These are phyloP conservation scores for Globisporangium orthogonon DNA, from an alignment of 352 stramenopile species.

Conservation along the genomic window DNA sequence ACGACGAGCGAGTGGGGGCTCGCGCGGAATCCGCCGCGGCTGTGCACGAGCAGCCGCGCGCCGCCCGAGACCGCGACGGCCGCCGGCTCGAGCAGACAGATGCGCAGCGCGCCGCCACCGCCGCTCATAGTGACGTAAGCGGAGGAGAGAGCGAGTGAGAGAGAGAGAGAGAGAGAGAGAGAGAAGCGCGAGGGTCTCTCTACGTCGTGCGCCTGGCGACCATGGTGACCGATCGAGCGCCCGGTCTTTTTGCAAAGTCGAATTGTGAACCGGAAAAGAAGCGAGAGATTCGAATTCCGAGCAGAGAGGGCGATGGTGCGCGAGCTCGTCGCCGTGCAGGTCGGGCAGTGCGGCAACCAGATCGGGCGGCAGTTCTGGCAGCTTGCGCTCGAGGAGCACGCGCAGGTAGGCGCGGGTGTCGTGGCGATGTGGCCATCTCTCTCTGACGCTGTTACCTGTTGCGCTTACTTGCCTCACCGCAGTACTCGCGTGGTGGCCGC, in stretches of 20 bases:
- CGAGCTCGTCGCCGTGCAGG: slow-evolving; percentile 86
- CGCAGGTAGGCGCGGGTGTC: slow-evolving; percentile 32
- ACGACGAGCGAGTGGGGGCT: slow-evolving; percentile 59
- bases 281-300: background rate
- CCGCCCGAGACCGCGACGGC: slow-evolving; percentile 39
- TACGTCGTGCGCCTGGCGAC: too few relatives aligned
- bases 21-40: slow-evolving; percentile 51
- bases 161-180: background rate
- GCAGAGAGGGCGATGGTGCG: too few relatives aligned
- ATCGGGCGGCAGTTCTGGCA: slow-evolving; percentile 92
- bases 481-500: slow-evolving; percentile 37
- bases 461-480: too few relatives aligned
- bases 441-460: too few relatives aligned
- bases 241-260: background rate
- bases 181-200: too few relatives aligned
- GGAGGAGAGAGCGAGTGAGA: too few relatives aligned
- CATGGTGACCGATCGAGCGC: too few relatives aligned
- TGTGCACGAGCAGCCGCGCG: slow-evolving; percentile 48
- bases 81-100: slow-evolving; percentile 48
- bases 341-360: slow-evolving; percentile 94
- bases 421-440: too few relatives aligned
- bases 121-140: slow-evolving; percentile 12
- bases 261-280: background rate
- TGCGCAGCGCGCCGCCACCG: slow-evolving; percentile 17
- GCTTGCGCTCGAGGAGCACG: slow-evolving; percentile 87